These are phyloP conservation scores for Chaetomium tenue DNA, from an alignment of 495 filamentous ascomycete species.

Conservation along the genomic window DNA sequence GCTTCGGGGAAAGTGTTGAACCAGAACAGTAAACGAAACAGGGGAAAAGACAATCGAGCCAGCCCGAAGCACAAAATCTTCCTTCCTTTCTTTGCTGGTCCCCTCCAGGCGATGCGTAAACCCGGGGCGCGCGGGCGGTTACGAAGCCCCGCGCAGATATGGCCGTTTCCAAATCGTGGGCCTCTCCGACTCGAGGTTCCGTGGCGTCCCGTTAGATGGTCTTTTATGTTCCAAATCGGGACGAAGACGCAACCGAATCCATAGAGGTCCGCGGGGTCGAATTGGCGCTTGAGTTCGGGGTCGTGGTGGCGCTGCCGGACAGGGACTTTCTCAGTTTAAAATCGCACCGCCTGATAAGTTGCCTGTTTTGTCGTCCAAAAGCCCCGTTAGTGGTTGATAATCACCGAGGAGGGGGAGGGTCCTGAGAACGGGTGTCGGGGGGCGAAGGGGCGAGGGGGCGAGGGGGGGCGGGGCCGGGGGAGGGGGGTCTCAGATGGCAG, in stretches of 20 bases:
- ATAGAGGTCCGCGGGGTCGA: slow-evolving; percentile 15
- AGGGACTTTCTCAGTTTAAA: slow-evolving; percentile 8
- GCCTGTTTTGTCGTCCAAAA: slow-evolving; percentile 11
- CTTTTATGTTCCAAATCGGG: too few relatives aligned
- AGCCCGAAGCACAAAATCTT: slow-evolving; percentile 5
- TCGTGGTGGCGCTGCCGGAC: slow-evolving; percentile 3
- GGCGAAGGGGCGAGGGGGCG: neutral
- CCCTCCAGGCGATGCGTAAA: neutral
- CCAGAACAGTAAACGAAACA: slow-evolving; percentile 10
- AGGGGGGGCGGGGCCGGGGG: neutral
- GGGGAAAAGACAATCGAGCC: slow-evolving; percentile 1
- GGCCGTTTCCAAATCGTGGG: too few relatives aligned
- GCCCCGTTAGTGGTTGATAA: slow-evolving; percentile 13
- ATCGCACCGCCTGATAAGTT: slow-evolving; percentile 9
- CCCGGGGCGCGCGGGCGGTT: too few relatives aligned
- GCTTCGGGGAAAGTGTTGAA: neutral
- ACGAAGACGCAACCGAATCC: slow-evolving; percentile 9
- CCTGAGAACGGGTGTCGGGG: neutral
- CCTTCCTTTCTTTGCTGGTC: neutral
- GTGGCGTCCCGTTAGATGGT: too few relatives aligned
- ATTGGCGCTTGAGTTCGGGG: slow-evolving; percentile 1
- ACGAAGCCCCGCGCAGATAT: too few relatives aligned
- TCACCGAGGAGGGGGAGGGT: neutral
- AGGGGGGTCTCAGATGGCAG: slow-evolving; percentile 25
- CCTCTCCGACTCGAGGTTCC: too few relatives aligned